phyloP scores from a whole-genome alignment of 2,329 filamentous ascomycete genomes.

The Fusarium sp. region DNA sequence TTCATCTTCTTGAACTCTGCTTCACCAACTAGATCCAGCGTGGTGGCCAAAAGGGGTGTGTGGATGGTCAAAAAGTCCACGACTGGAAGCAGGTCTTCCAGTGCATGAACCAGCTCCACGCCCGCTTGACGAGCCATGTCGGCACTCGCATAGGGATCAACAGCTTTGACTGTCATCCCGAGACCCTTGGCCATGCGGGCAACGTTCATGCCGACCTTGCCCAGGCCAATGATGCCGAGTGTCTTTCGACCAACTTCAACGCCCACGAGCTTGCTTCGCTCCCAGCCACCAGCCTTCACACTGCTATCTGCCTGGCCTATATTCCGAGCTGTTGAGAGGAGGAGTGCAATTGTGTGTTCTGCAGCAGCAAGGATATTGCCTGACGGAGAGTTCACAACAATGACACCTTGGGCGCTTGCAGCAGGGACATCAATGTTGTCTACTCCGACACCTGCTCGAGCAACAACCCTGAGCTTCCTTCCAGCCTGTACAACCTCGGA shows the following conservation, averaged over 20 bases:
- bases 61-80: conserved; percentile 86
- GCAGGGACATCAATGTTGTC: conserved; percentile 84
- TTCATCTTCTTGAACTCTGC: conserved; percentile 79
- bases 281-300: conserved; percentile 80
- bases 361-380: conserved; percentile 86
- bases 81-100: conserved; percentile 71
- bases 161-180: conserved; percentile 79
- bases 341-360: conserved; percentile 80
- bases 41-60: conserved; percentile 82
- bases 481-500: conserved; percentile 74
- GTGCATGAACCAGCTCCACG: conserved; percentile 70
- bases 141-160: conserved; percentile 82
- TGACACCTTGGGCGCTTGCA: conserved; percentile 78
- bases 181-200: conserved; percentile 82
- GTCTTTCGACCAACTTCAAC: conserved; percentile 84
- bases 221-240: conserved; percentile 80
- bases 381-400: conserved; percentile 83
- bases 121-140: conserved; percentile 77
- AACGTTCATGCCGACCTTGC: conserved; percentile 86
- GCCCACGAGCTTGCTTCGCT: conserved; percentile 79
- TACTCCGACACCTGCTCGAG: conserved; percentile 83
- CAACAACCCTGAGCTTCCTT: conserved; percentile 79
- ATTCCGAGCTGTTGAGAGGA: conserved; percentile 81
- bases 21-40: conserved; percentile 77
- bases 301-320: conserved; percentile 77